Evolutionary conservation across 805 yeast genomes (phyloP), one percentile per base, ranked within the genome.

Genomic region (Saitoella complicata): DNA sequence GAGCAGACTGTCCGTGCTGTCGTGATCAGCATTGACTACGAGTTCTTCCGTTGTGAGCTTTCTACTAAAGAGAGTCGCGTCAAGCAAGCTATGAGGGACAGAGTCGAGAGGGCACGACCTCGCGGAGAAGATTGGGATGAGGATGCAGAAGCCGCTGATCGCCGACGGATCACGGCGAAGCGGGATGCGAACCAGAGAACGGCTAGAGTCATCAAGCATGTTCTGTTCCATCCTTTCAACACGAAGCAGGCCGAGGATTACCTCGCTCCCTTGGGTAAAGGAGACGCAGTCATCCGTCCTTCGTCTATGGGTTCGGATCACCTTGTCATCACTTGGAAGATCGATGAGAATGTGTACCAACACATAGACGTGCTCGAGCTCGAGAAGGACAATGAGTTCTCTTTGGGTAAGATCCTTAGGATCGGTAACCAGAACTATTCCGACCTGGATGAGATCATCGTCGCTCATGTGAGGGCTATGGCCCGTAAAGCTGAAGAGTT

Each of bases 271-370:
- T 73, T 80, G 58, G 74, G 78, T 38, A 79, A 87, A 51, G 99
- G 99, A 44, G 94, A 84, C 53, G 74, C 85, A 63, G 94, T 91
- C 13, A 81, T 91, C 45, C 74, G 99, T 53, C 99, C 97, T 12
- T 85, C 96, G 0, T 84, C 94, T 7, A 76, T 78, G 50, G 98
- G 98, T 38, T 70, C 73, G 40, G 82, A 84, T 50, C 95, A 78
- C 61, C 70, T 91, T 53, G 86, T 95, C 2, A 78, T 88, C 38
- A 88, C 99, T 0, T 91, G 97, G 96, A 91, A 91, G 60, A 87
- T 91, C 40, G 91, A 83, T 48, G 88, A 83, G 58, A 81, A 79
- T 58, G 65, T 88, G 49, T 91, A 80, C 64, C 97, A 91, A 60
- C 97, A 91, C 59, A 67, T 91, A 51, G 91, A 86, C 53, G 81